Percentiles rank a stretch among this genome's conserved stretches.
Evolutionary conservation across 805 yeast species (phyloP).

Genomic region (Metschnikowia sp.): DNA sequence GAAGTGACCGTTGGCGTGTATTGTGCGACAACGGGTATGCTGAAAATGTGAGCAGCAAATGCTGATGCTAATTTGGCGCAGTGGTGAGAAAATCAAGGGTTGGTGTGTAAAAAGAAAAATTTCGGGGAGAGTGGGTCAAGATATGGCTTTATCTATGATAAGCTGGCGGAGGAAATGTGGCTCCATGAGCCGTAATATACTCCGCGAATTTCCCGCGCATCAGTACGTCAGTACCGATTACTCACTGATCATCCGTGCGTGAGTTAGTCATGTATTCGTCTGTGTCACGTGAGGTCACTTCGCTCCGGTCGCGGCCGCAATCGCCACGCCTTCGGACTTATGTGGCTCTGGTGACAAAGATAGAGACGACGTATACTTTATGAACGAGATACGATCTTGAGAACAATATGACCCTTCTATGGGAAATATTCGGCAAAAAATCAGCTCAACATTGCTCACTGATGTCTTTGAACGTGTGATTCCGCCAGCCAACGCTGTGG

Average conservation of each 20-base stretch:
- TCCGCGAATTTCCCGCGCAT: conserved; percentile 2
- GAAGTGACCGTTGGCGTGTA: conserved; percentile 6
- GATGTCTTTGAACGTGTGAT: too few species aligned
- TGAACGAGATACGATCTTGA: too few species aligned
- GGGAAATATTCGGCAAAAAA: too few species aligned
- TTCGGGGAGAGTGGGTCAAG: neutral
- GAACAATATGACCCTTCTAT: too few species aligned
- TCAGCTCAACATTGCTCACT: too few species aligned
- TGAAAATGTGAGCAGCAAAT: neutral
- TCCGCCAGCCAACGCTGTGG: too few species aligned
- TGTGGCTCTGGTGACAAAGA: too few species aligned
- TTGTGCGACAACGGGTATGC: too few species aligned
- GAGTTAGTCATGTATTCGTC: conserved; percentile 7
- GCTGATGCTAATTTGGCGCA: neutral
- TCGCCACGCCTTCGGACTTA: neutral
- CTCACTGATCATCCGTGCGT: conserved; percentile 5
- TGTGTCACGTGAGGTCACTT: conserved; percentile 5
- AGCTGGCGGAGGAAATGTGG: conserved; percentile 1
- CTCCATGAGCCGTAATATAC: conserved; percentile 5
- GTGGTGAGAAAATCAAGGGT: neutral
- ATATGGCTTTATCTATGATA: neutral
- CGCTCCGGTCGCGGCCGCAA: neutral
- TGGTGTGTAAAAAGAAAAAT: neutral
- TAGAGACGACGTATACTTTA: too few species aligned
- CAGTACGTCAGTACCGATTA: conserved; percentile 1